A percentile compares a stretch with the other conserved stretches of the same genome.
phyloP scores from a whole-genome alignment of 2,329 filamentous ascomycete genomes.

The Catunica adiposa region DNA sequence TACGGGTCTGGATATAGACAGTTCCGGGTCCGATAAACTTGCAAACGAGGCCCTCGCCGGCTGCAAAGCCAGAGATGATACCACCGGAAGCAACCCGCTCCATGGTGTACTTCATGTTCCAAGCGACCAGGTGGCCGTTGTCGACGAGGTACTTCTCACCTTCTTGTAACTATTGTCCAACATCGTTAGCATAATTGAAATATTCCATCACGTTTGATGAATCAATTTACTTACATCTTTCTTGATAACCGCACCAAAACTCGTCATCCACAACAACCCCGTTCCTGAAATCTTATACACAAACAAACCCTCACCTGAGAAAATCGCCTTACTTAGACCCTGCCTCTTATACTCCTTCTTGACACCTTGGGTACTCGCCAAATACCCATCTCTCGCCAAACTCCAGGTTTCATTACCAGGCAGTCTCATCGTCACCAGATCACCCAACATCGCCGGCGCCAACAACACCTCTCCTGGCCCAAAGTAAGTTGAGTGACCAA shows the following conservation, averaged over 20 bases:
- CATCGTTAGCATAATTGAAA: not conserved
- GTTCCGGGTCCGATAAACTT: slow-evolving; percentile 87
- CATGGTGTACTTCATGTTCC: slow-evolving; percentile 89
- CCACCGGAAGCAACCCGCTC: slow-evolving; percentile 83
- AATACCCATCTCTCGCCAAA: slow-evolving; percentile 71
- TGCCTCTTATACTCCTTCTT: slow-evolving; percentile 78
- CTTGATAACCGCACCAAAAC: slow-evolving; percentile 84
- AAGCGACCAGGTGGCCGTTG: slow-evolving; percentile 85
- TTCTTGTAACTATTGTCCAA: slow-evolving; percentile 31
- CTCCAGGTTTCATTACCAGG: slow-evolving; percentile 60
- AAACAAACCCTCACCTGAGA: slow-evolving; percentile 82
- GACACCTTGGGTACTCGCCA: slow-evolving; percentile 75
- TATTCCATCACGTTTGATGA: not conserved
- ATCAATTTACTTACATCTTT: slow-evolving; percentile 63
- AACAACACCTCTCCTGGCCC: slow-evolving; percentile 83
- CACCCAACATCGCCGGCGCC: slow-evolving; percentile 63
- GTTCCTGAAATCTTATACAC: slow-evolving; percentile 71
- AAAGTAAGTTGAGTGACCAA: slow-evolving; percentile 63
- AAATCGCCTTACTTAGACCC: slow-evolving; percentile 75
- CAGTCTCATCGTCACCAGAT: slow-evolving; percentile 67
- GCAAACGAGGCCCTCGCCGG: slow-evolving; percentile 80
- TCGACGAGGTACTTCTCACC: slow-evolving; percentile 85
- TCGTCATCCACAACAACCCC: slow-evolving; percentile 77
- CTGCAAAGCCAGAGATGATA: slow-evolving; percentile 70
- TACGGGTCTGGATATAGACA: slow-evolving; percentile 83